Base-by-base conservation (phyloP, 176 grass and related monocot species). In the Oryza nivara region DNA sequence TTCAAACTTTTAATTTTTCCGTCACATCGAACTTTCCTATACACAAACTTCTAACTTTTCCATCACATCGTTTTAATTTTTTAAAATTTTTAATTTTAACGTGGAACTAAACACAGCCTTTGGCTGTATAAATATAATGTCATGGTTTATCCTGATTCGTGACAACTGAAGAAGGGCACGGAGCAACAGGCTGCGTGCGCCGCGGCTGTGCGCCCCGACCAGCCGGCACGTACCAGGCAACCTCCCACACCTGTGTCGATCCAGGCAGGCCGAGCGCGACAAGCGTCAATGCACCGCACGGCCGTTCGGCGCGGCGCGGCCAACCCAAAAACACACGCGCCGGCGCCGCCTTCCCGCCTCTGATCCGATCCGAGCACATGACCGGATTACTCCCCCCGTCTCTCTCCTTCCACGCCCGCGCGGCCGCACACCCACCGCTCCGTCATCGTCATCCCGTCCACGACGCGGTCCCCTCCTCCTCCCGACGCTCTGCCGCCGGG, bases 201-300 rank as follows among this genome's bases (percentile, higher is more conserved):
- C 11, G 72, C 46, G 45, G 26, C 16, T 15, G 81, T 67, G 81
- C 60, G 71, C 72, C 72, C 82, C 82, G 15, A 48, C 71, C 65
- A 48, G 51, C 73, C 49, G 73, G 72, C 85, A 81, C 65, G 78
- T 40, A 2, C 38, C 48, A 56, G 65, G 48, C 36, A 20, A 23
- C 38, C 23, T 5, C 5, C 60, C 17, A 10, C 58, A 58, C 23
- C 52, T 25, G 56, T 58, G 81, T 36, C 48, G 72, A 67, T 67
- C 70, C 54, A 72, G 80, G 11, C 48, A 25, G 48, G 34, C 34
- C n/a, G 79, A 25, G 67, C 66, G 49, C 16, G 79, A 56, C 79
- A 58, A 38, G 30, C 80, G 54, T 83, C 69, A 83, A 65, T 73
- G 80, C 80, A 58, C 69, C 70, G 80, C 80, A 16, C 68, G 36